Base-by-base conservation (phyloP, 345 rosid species). In the Populus euphratica region DNA sequence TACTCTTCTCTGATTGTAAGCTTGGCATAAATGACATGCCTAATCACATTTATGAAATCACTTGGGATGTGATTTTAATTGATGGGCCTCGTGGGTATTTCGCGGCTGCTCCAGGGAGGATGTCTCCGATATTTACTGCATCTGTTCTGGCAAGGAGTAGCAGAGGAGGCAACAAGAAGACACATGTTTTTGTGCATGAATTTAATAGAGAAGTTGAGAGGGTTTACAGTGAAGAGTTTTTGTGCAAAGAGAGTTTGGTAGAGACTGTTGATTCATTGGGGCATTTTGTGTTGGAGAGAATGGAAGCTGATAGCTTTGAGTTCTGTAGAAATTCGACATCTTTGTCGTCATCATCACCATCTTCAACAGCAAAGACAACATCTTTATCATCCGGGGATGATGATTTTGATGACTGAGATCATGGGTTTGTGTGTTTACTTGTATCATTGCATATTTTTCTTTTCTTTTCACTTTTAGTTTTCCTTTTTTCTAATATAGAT, bases 141-240 rank as follows among this genome's bases (percentile, higher is more conserved):
- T 91, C 87, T 29, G 99, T 95, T 66, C 65, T 93, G 81, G 93
- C 96, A 6, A 88, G 89, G 83, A 93, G 94, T 81, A 86, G 83
- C 85, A 76, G 44, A 31, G 61, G 39, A 9, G 80, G 70, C 64
- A 73, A 78, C 43, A 69, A 73, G 68, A 83, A 68, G 83, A 92
- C 97, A 35, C 92, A 93, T 72, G 92, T 95, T 17, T 91, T 95
- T 47, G 96, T 93, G 27, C 99, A 93, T 52, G 99, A 95, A 63
- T 76, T 86, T 71, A 77, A 78, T 39, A 85, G 99, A 68, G 87
- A 91, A 71, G 88, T 91, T 33, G 99, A 95, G 82, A 90, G 86
- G 68, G 72, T 84, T 33, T 90, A 82, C 61, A 87, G 99, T 68
- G 90, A 85, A 2, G 91, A 93, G 82, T 95, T 93, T 59, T 70